Base-by-base conservation (phyloP, 768 basidiomycete species). In the Lentinula detonsa region DNA sequence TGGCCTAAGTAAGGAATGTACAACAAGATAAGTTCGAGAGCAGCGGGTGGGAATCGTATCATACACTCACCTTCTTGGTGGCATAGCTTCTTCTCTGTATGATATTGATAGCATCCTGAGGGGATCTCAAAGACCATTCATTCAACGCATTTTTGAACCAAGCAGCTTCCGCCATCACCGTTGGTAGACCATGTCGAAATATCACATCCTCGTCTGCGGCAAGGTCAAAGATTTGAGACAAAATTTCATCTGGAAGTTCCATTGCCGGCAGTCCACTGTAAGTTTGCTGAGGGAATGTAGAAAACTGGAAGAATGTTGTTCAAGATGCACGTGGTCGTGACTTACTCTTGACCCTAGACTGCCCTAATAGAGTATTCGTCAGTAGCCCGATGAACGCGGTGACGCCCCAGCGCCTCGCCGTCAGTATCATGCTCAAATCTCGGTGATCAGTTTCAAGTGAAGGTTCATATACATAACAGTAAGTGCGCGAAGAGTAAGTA, bases 151-250 rank as follows among this genome's bases (percentile, higher is more conserved):
- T 76, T 64, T 78, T 84, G 69, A 76, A 82, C 90, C 90, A 92
- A 31, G 82, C 81, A 0, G 84, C 85, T 63, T 81, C 80, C 10
- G 85, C 80, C 79, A 89, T 80, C 55, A 77, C 74, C 0, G 83
- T 86, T 6, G 86, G 87, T 8, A 89, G 70, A 0, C 79, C 80
- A 55, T 80, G 78, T 64, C 83, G 81, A 63, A 87, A 84, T 37
- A 90, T 78, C n/a, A 82, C 74, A 64, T 88, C 85, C 66, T 90
- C 88, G 56, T 88, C 85, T 5, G 85, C 81, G 1, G 88, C 87
- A 28, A 87, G 76, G 66, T 86, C 81, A 66, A 91, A 91, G 6
- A 91, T 88, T 50, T 83, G 76, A 1, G 80, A 78, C 83, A 85
- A 86, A 2, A 92, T 75, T 74, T 92, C 90, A 7, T 82, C 80